Conservation (phyloP, 257 asterid genomes). For the Solanum megistacrolobum region DNA sequence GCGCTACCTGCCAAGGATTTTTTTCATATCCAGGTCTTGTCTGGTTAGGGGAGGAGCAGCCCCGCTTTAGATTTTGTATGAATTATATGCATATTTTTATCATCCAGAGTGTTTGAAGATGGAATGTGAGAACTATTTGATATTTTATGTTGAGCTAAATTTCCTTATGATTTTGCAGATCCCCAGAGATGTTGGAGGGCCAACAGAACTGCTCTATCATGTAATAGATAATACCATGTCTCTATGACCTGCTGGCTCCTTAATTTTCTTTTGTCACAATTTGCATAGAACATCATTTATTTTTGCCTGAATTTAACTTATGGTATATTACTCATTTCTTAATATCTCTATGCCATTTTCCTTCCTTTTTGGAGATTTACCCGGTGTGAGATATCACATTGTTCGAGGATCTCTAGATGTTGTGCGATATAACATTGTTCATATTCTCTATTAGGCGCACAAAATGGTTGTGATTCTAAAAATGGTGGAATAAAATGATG, state of each 20-base stretch:
- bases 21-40: neutral
- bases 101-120: neutral
- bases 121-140: neutral
- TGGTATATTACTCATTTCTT: neutral
- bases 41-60: neutral
- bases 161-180: constrained; percentile 33
- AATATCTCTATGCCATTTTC: neutral
- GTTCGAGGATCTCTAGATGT: neutral
- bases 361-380: no score
- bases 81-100: neutral
- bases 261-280: neutral
- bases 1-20: neutral
- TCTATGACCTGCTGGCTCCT: neutral
- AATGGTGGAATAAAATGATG: neutral
- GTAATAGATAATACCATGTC: constrained; percentile 20
- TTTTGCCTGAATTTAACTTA: neutral
- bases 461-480: neutral
- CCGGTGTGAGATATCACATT: neutral
- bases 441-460: neutral
- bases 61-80: neutral
- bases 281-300: neutral
- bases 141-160: neutral
- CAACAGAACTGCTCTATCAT: constrained; percentile 57
- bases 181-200: constrained; percentile 73
- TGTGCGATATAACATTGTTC: neutral